phyloP scores from a whole-genome alignment of 805 yeast genomes.

The Schizosaccharomyces japonicus region DNA sequence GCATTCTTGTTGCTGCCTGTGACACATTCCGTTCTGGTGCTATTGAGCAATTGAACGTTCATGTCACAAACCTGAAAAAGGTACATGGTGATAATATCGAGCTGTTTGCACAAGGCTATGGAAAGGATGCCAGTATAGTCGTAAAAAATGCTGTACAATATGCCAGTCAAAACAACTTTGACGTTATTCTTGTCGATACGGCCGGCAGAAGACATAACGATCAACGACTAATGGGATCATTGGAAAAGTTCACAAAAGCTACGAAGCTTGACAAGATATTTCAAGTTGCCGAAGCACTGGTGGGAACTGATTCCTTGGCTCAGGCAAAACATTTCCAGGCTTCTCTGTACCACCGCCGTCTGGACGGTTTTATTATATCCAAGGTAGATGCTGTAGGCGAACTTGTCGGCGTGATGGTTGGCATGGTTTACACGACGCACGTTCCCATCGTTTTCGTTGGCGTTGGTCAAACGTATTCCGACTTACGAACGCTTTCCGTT shows the following conservation, averaged over 20 bases:
- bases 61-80: conserved; percentile 58
- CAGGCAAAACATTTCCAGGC: conserved; percentile 83
- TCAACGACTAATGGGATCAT: conserved; percentile 79
- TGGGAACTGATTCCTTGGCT: conserved; percentile 89
- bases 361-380: conserved; percentile 78
- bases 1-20: conserved; percentile 80
- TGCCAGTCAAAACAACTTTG: conserved; percentile 47
- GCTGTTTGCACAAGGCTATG: conserved; percentile 82
- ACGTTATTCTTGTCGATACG: conserved; percentile 79
- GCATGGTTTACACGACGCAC: conserved; percentile 88
- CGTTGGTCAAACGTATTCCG: conserved; percentile 91
- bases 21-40: conserved; percentile 97
- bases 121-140: conserved; percentile 88
- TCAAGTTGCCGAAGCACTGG: conserved; percentile 96
- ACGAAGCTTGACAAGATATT: conserved; percentile 90
- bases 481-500: conserved; percentile 67
- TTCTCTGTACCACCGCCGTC: conserved; percentile 65
- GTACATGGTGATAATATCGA: conserved; percentile 43
- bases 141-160: conserved; percentile 74
- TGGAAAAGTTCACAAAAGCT: conserved; percentile 81
- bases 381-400: conserved; percentile 96
- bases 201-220: conserved; percentile 96
- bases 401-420: conserved; percentile 85
- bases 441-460: conserved; percentile 91
- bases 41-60: conserved; percentile 88